phyloP scores from a whole-genome alignment of 768 basidiomycete species.

The Termitomyces sp. region DNA sequence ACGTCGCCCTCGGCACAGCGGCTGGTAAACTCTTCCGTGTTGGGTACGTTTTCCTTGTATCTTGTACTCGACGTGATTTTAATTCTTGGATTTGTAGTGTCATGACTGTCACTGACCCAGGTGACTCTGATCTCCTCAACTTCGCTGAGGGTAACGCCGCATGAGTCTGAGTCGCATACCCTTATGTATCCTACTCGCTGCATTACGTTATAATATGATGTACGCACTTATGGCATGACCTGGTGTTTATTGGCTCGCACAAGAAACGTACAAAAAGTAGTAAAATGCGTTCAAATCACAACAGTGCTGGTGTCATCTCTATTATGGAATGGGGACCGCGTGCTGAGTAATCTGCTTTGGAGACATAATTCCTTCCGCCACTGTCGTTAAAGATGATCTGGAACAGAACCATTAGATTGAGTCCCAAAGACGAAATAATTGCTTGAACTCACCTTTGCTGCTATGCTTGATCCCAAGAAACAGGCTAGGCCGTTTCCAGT shows the following conservation, averaged over 20 bases:
- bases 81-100: constrained; percentile 49
- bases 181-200: background rate
- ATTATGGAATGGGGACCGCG: constrained; percentile 74
- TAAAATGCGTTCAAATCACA: constrained; percentile 38
- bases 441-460: constrained; percentile 68
- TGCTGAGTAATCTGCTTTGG: constrained; percentile 72
- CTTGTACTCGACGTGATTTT: constrained; percentile 16
- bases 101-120: constrained; percentile 94
- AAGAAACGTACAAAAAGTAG: background rate
- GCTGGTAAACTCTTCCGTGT: constrained; percentile 99
- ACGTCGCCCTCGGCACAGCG: constrained; percentile 97
- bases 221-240: constrained; percentile 6
- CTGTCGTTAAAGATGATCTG: constrained; percentile 76
- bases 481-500: constrained; percentile 79
- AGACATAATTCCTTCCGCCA: constrained; percentile 65
- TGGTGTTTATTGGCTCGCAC: background rate
- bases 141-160: constrained; percentile 73
- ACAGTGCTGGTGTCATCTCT: constrained; percentile 70
- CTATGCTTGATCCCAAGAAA: constrained; percentile 79
- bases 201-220: constrained; percentile 6
- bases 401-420: background rate
- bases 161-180: constrained; percentile 31
- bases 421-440: background rate
- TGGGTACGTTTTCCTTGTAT: constrained; percentile 48
- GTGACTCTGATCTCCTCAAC: constrained; percentile 93